Conservation (phyloP, 1,284 basidiomycete species). For the Binderoboletus segoi region DNA sequence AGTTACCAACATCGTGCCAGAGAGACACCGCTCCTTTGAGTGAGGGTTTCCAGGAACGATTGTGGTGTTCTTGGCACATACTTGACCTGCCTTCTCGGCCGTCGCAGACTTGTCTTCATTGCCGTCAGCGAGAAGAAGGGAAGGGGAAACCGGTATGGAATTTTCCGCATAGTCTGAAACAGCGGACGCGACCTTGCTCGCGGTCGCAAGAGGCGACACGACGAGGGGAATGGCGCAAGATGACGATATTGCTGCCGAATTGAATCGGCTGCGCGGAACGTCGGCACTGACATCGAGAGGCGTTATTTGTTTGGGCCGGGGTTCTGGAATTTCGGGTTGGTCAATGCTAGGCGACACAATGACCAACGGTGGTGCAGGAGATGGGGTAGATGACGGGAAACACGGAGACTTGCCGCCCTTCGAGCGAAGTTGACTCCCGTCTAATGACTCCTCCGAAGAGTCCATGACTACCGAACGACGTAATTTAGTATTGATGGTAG, state of each 20-base stretch:
- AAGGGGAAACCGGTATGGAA: slow-evolving; percentile 1
- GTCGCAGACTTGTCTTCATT: neutral
- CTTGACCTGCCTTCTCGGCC: neutral
- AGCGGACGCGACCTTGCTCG: neutral
- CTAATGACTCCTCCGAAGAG: neutral
- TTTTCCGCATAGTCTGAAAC: neutral
- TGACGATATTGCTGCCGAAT: neutral
- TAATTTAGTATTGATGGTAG: neutral
- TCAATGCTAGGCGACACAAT: slow-evolving; percentile 4
- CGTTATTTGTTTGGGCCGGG: neutral
- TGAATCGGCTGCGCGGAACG: neutral
- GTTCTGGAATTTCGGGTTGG: neutral
- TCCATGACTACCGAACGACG: neutral
- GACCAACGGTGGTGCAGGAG: neutral
- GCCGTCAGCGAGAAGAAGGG: neutral
- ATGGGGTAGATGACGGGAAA: neutral
- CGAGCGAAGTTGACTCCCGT: neutral
- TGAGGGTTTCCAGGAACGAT: neutral
- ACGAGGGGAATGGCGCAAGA: neutral
- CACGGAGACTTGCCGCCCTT: neutral
- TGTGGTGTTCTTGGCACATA: neutral
- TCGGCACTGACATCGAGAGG: neutral
- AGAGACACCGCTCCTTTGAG: neutral
- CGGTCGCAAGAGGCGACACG: neutral
- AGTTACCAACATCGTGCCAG: slow-evolving; percentile 13